A percentile compares a stretch with the other conserved stretches of the same genome.
These are phyloP conservation scores for Vitis vinifera DNA, from an alignment of 164 flowering plant species.

Conservation along the genomic window ASM3070453v1 NC_081823.1:5583001-5583500, in stretches of 20 bases:
- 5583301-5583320: no score
- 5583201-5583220: background rate
- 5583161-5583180: no score
- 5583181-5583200: background rate
- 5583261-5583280: background rate
- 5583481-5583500: no score
- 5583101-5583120: conserved; percentile 75
- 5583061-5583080: conserved; percentile 49
- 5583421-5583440: no score
- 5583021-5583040: conserved; percentile 48
- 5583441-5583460: no score
- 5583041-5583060: conserved; percentile 61
- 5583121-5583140: conserved; percentile 3
- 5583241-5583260: background rate
- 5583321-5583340: background rate
- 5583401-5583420: no score
- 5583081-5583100: conserved; percentile 71
- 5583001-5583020: conserved; percentile 43
- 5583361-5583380: background rate
- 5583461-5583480: no score
- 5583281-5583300: no score
- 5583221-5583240: background rate
- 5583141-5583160: no score
- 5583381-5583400: background rate
- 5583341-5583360: background rate